These are phyloP conservation scores for Heimioporus sp. DNA, from an alignment of 768 basidiomycete species.

Conservation along the genomic window DNA sequence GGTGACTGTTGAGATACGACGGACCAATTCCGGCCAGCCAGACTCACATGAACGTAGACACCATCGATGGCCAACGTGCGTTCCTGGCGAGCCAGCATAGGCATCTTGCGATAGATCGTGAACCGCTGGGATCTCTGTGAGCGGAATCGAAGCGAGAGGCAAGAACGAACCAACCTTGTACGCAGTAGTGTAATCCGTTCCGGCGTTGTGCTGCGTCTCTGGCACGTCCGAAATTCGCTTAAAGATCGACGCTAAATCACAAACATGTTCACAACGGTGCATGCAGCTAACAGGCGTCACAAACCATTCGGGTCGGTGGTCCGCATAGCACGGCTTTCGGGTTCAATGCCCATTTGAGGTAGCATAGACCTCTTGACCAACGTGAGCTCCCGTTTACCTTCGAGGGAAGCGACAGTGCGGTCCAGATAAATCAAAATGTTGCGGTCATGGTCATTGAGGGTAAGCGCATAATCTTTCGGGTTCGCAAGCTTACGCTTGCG, in stretches of 20 bases:
- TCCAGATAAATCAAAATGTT: slow-evolving; percentile 87
- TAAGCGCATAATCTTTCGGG: slow-evolving; percentile 80
- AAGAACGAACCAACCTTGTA: slow-evolving; percentile 63
- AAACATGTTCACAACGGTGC: neutral
- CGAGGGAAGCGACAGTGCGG: slow-evolving; percentile 92
- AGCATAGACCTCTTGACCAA: slow-evolving; percentile 80
- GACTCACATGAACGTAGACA: slow-evolving; percentile 81
- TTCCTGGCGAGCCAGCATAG: slow-evolving; percentile 91
- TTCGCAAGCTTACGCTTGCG: slow-evolving; percentile 62
- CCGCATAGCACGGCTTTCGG: slow-evolving; percentile 59
- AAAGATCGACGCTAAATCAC: slow-evolving; percentile 80
- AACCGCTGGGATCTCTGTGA: slow-evolving; percentile 59
- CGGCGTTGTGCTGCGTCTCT: slow-evolving; percentile 53
- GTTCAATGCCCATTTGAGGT: slow-evolving; percentile 65
- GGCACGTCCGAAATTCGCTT: slow-evolving; percentile 74
- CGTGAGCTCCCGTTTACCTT: slow-evolving; percentile 80
- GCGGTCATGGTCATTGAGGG: slow-evolving; percentile 48
- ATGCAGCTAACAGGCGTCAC: slow-evolving; percentile 9
- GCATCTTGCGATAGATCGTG: slow-evolving; percentile 90
- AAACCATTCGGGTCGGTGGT: slow-evolving; percentile 92
- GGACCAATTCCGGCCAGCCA: neutral
- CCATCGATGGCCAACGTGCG: slow-evolving; percentile 93
- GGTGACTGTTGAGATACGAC: slow-evolving; percentile 4
- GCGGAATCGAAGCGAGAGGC: neutral
- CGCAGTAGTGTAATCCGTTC: slow-evolving; percentile 77